Percentiles rank a stretch among this genome's conserved stretches.
These are phyloP conservation scores for Rhododendron molle DNA, from an alignment of 148 eudicot species.

Conservation along the genomic window DNA sequence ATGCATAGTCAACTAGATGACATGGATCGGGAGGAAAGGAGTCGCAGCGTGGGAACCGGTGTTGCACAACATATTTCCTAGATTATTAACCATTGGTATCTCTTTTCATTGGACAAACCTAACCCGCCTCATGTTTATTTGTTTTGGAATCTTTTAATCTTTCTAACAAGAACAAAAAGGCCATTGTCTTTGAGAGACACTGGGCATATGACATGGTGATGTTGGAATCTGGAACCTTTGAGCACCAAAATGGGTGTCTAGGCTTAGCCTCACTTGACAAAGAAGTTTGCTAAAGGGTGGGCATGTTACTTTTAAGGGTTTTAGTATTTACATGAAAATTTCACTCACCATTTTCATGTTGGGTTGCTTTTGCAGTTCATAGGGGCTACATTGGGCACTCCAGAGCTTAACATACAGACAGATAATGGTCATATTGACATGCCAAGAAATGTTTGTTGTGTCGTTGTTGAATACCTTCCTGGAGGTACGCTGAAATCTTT, in stretches of 20 bases:
- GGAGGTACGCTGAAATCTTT: slow-evolving; percentile 82
- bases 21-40: not conserved
- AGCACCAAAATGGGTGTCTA: not conserved
- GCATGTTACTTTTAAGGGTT: not conserved
- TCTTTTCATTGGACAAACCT: not conserved
- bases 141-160: not conserved
- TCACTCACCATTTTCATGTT: slow-evolving; percentile 2
- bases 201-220: not conserved
- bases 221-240: not conserved
- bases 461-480: slow-evolving; percentile 85
- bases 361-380: slow-evolving; percentile 56
- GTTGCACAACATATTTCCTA: not conserved
- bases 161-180: not conserved
- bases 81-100: not conserved
- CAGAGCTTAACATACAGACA: slow-evolving; percentile 70
- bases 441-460: slow-evolving; percentile 81
- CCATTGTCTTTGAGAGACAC: not conserved
- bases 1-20: not conserved
- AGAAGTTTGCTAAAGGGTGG: not conserved
- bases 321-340: not conserved
- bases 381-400: slow-evolving; percentile 80
- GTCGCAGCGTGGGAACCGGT: not conserved
- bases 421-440: slow-evolving; percentile 74
- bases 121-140: not conserved
- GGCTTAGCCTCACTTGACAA: not conserved